Evolutionary conservation across 2,329 filamentous ascomycete genomes (phyloP), one percentile per base, ranked within the genome.

Genomic region (Alternaria solani): DNA sequence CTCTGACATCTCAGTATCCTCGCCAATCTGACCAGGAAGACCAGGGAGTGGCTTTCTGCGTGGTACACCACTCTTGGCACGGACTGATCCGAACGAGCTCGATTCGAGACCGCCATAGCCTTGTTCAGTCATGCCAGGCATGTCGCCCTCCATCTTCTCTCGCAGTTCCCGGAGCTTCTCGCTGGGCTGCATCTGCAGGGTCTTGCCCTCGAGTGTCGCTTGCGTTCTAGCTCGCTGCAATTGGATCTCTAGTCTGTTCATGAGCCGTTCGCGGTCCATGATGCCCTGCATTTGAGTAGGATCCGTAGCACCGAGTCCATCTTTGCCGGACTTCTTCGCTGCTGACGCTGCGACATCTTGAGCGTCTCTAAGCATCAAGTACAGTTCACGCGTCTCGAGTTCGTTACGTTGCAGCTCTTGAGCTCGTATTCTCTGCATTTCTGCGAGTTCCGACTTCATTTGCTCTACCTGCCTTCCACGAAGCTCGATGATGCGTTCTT

Each of bases 181-280:
- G 44, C 93, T 97, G 12, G 95, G 94, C 36, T 92, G 92, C 65
- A 91, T 86, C 53, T 86, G 83, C 91, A 94, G 97, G 8, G 93
- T 89, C 77, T 92, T 92, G 68, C 95, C 95, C 79, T 98, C 95
- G 32, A 99, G 87, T 80, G 97, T 97, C 80, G 93, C 97, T 76
- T 98, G 94, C 1, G 95, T 98, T 86, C 98, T 98, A 66, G 97
- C 94, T 65, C 95, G 86, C 82, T 98, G 94, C 42, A 99, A 88
- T 80, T 98, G 95, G 84, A 92, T 96, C 79, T 97, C 94, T 58
- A 99, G 85, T 54, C 94, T 90, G 75, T 93, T 92, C 91, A 99
- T 96, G 67, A 99, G 88, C 73, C 87, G 89, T 73, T 97, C 92
- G 26, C 95, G 91, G 76, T 98, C 94, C 66, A 99, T 84, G 63